Percentiles rank a stretch among this genome's conserved stretches.
phyloP scores from a whole-genome alignment of 1,284 basidiomycete genomes.

The Kalmanozyma brasiliensis region DNA sequence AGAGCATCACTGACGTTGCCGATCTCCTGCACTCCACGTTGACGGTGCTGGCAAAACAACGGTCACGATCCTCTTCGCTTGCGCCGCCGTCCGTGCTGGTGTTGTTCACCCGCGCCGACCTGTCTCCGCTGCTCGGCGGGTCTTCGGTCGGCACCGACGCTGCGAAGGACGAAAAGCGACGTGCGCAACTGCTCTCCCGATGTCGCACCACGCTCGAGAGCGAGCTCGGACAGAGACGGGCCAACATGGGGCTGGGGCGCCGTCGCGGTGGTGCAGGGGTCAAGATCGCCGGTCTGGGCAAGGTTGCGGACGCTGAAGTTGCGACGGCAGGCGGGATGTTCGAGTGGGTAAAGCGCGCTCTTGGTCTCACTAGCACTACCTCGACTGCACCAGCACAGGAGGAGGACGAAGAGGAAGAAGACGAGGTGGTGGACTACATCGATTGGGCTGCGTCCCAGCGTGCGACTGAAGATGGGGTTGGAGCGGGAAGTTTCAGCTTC shows the following conservation, averaged over 20 bases:
- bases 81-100: constrained; percentile 54
- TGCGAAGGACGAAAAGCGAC: constrained; percentile 52
- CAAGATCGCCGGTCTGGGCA: constrained; percentile 58
- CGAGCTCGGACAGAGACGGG: constrained; percentile 52
- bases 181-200: constrained; percentile 55
- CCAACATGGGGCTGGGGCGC: constrained; percentile 53
- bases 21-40: constrained; percentile 59
- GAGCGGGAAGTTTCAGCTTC: constrained; percentile 35
- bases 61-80: constrained; percentile 7
- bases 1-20: constrained; percentile 45
- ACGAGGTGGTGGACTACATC: constrained; percentile 59
- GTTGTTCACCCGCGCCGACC: constrained; percentile 63
- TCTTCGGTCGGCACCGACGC: constrained; percentile 37
- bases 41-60: constrained; percentile 43
- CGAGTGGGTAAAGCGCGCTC: constrained; percentile 45
- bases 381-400: constrained; percentile 27
- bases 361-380: constrained; percentile 14
- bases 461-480: not conserved
- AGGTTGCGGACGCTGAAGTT: constrained; percentile 42
- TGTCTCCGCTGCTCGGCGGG: constrained; percentile 58
- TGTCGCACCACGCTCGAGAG: constrained; percentile 57
- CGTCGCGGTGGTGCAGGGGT: constrained; percentile 20
- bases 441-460: constrained; percentile 37
- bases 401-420: constrained; percentile 55
- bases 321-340: constrained; percentile 24